Conservation (phyloP, 1,284 basidiomycete genomes). For the Papiliotrema laurentii region DNA sequence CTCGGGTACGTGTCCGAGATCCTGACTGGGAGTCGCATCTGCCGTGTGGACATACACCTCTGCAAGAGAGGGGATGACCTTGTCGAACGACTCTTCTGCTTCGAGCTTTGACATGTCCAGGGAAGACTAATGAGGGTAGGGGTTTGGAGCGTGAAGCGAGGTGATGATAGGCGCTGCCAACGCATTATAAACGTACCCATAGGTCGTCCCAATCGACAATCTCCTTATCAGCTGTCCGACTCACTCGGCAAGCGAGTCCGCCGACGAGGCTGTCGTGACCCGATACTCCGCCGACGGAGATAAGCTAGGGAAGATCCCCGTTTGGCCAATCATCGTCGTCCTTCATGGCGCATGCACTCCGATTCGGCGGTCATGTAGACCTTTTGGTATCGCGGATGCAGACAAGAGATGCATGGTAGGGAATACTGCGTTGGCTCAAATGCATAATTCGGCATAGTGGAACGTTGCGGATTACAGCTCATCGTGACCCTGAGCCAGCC, state of each 20-base stretch:
- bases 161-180: background rate
- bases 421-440: too few species aligned
- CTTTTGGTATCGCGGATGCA: too few species aligned
- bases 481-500: background rate
- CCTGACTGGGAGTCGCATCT: conserved; percentile 5
- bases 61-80: background rate
- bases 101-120: conserved; percentile 1
- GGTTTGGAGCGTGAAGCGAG: background rate
- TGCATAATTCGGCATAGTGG: background rate
- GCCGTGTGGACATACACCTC: background rate
- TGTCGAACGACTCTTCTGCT: background rate
- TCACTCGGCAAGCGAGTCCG: too few species aligned
- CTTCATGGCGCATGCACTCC: background rate
- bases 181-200: background rate
- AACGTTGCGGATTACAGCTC: conserved; percentile 1
- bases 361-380: background rate
- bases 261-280: too few species aligned
- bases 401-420: too few species aligned
- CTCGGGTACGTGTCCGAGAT: conserved; percentile 12
- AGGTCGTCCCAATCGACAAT: background rate
- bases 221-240: background rate
- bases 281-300: too few species aligned
- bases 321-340: background rate
- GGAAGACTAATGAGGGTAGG: too few species aligned
- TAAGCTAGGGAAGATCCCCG: too few species aligned